Percentiles rank a stretch among this genome's conserved stretches.
Conservation (phyloP, 139 green algal species). For the Pleodorina starrii region DNA sequence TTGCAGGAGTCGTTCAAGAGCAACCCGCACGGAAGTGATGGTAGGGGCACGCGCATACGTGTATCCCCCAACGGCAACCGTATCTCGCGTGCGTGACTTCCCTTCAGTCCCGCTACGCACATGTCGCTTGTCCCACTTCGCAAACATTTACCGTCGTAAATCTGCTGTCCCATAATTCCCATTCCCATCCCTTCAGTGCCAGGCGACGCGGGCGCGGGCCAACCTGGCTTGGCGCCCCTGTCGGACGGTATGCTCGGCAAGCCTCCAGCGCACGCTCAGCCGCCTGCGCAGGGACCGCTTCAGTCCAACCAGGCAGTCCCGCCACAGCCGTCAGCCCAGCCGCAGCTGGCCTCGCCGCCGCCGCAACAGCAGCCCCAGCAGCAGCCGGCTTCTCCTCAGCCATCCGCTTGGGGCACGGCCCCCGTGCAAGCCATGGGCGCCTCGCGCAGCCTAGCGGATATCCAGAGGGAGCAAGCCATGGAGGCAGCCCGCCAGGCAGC, state of each 20-base stretch:
- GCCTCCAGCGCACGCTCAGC: background rate
- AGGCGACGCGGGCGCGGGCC: background rate
- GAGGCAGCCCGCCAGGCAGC: conserved; percentile 24
- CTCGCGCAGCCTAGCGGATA: conserved; percentile 32
- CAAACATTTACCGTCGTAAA: too few relatives aligned
- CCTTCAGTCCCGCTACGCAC: too few relatives aligned
- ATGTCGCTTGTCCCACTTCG: too few relatives aligned
- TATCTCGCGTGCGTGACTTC: too few relatives aligned
- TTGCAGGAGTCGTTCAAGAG: too few relatives aligned
- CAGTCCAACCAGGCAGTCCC: background rate
- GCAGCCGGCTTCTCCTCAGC: background rate
- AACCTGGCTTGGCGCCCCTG: background rate
- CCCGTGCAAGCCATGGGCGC: background rate
- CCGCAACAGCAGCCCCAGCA: conserved; percentile 20
- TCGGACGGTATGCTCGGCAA: background rate
- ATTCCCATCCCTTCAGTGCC: too few relatives aligned
- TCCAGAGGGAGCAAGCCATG: conserved; percentile 53
- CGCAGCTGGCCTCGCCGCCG: conserved; percentile 46
- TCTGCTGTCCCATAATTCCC: too few relatives aligned
- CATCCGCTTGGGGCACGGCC: conserved; percentile 39
- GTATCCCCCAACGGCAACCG: too few relatives aligned
- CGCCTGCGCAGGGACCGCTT: conserved; percentile 5
- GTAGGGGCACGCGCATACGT: too few relatives aligned
- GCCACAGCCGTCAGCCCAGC: background rate
- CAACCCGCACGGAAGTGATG: too few relatives aligned